These are phyloP conservation scores for Solanum arcanum DNA, from an alignment of 257 asterid genomes.

Conservation along the genomic window DNA sequence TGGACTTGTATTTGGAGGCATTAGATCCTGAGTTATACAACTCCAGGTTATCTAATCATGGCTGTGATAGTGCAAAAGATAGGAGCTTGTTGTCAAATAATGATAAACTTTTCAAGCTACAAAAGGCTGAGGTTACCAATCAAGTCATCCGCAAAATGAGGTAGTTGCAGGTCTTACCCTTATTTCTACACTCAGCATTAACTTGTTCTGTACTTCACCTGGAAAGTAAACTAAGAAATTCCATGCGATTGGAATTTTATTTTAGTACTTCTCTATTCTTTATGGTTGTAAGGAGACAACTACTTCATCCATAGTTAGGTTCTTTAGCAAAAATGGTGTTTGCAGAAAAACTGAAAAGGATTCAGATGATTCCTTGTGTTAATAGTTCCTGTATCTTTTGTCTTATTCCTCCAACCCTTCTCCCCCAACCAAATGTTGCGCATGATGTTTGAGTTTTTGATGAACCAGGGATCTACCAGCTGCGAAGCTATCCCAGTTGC, in stretches of 20 bases:
- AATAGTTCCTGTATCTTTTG: neutral
- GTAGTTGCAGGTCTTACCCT: conserved; percentile 13
- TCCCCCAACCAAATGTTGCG: neutral
- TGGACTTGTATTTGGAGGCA: conserved; percentile 67
- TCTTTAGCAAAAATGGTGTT: neutral
- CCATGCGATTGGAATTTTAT: neutral
- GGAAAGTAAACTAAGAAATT: neutral
- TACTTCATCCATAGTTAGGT: neutral
- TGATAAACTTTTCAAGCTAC: conserved; percentile 15
- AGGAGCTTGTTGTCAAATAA: conserved; percentile 11
- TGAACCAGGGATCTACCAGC: conserved; percentile 54
- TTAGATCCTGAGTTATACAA: conserved; percentile 37
- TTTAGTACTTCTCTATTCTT: neutral
- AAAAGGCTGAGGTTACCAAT: conserved; percentile 30
- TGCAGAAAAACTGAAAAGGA: neutral
- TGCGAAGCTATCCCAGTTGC: conserved; percentile 45
- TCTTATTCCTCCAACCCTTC: neutral
- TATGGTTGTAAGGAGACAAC: neutral
- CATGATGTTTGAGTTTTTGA: neutral
- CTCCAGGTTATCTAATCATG: conserved; percentile 25
- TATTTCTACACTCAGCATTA: neutral
- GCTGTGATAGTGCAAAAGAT: conserved; percentile 17
- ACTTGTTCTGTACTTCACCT: neutral
- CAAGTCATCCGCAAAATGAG: conserved; percentile 47
- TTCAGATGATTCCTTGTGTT: neutral